Evolutionary conservation across 257 asterid species (phyloP).

Genomic region (Primulina eburnea): DNA sequence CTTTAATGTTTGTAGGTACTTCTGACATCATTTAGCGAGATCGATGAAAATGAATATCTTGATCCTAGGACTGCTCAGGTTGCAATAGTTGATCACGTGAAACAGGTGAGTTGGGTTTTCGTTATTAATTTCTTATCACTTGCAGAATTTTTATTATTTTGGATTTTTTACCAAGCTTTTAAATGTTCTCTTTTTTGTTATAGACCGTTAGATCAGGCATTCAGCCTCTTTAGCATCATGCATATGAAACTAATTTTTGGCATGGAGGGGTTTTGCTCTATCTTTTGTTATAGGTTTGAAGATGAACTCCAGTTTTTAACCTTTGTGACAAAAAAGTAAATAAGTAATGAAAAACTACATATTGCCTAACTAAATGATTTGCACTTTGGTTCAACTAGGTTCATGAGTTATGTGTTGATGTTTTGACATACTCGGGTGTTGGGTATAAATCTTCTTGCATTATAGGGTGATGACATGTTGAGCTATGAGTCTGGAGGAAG

Average conservation of each 20-base stretch:
- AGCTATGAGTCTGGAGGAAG: neutral
- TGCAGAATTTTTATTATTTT: constrained; percentile 4
- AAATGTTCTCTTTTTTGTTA: constrained; percentile 4
- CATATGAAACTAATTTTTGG: neutral
- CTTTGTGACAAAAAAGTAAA: neutral
- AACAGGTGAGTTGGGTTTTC: constrained; percentile 53
- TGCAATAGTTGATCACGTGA: constrained; percentile 83
- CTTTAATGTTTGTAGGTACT: constrained; percentile 53
- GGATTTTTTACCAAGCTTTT: constrained; percentile 20
- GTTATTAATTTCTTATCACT: neutral
- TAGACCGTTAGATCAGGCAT: constrained; percentile 11
- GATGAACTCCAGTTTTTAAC: neutral
- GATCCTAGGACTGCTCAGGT: constrained; percentile 96
- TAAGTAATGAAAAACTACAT: neutral
- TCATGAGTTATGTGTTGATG: neutral
- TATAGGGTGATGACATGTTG: no score
- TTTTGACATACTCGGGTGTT: no score
- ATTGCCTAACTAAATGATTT: constrained; percentile 9
- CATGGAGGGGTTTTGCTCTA: neutral
- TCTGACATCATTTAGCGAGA: constrained; percentile 68
- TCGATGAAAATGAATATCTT: constrained; percentile 70
- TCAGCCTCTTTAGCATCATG: neutral
- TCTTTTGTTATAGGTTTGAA: neutral
- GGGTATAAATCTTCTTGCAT: no score
- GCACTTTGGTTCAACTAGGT: constrained; percentile 16